Conservation (phyloP, 1,139 yeast genomes). For the Yamadazyma kanchanaburiensis region DNA sequence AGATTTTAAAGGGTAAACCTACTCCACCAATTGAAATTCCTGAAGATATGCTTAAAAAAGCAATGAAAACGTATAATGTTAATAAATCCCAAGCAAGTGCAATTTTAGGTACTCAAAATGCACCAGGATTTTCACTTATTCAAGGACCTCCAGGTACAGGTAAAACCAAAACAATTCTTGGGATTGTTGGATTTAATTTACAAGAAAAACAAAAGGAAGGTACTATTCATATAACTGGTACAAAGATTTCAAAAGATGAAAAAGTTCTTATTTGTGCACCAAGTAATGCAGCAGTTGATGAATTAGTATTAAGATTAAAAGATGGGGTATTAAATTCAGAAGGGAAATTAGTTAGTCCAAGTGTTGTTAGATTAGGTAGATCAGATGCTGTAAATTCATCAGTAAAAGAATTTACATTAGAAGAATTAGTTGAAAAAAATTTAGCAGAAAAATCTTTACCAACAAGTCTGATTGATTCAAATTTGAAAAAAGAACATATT, state of each 20-base stretch:
- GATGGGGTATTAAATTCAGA: slow-evolving; percentile 60
- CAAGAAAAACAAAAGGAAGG: slow-evolving; percentile 5
- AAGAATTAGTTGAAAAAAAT: slow-evolving; percentile 75
- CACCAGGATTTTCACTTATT: slow-evolving; percentile 79
- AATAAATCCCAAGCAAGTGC: slow-evolving; percentile 92
- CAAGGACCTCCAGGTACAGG: slow-evolving; percentile 99
- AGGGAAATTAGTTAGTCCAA: slow-evolving; percentile 62
- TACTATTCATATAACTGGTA: slow-evolving; percentile 1
- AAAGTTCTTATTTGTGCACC: slow-evolving; percentile 92
- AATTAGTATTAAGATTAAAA: slow-evolving; percentile 80
- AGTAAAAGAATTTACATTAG: slow-evolving; percentile 80
- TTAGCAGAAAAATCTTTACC: slow-evolving; percentile 41
- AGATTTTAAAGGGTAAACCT: slow-evolving; percentile 67
- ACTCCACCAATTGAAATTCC: slow-evolving; percentile 31
- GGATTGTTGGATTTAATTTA: slow-evolving; percentile 70
- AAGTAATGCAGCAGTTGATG: slow-evolving; percentile 98
- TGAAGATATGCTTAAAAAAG: slow-evolving; percentile 32
- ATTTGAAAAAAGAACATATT: slow-evolving; percentile 50
- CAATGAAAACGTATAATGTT: slow-evolving; percentile 51
- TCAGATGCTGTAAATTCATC: slow-evolving; percentile 84
- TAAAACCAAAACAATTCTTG: slow-evolving; percentile 93
- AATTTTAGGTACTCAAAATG: slow-evolving; percentile 64
- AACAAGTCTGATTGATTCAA: slow-evolving; percentile 39
- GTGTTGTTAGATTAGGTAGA: slow-evolving; percentile 85
- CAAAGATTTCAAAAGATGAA: slow-evolving; percentile 13